Base-by-base conservation (phyloP, 2,329 filamentous ascomycete genomes). In the Rhinocladiella similis region DNA sequence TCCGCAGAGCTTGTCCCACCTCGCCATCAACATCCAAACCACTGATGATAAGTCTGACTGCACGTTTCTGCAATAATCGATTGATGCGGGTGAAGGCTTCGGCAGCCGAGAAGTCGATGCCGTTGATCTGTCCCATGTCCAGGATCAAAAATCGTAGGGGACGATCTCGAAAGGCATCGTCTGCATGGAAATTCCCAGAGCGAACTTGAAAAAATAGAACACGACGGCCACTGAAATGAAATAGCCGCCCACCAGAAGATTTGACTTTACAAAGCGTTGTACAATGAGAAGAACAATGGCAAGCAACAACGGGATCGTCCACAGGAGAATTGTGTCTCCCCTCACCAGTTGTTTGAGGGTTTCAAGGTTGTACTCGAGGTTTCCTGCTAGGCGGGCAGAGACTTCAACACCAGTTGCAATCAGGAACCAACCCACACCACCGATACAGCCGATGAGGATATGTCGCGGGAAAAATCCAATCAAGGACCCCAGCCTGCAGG, bases 391-490 rank as follows among this genome's bases (percentile, higher is more conserved):
- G 48, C 93, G 85, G 20, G 92, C 93, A 19, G 92, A 95, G 7
- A 99, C 93, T 68, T 97, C 93, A 55, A 99, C 84, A 20, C 91
- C 94, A 5, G 94, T 99, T 50, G 90, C 85, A 49, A 97, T 79
- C 18, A 99, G 80, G 73, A 99, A 99, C 82, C 91, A 96, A 4
- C 94, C 94, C 7, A 99, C 94, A 60, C 94, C 94, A 42, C 94
- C 94, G 64, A 99, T 97, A 68, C 94, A 99, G 53, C 94, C 94
- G 60, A 97, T 96, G 29, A 99, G 77, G 65, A 99, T 99, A 66
- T 96, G 93, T 43, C 94, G 85, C 4, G 94, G 94, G 65, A 99
- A 97, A 75, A 99, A 99, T 57, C 92, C 94, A 59, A 97, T 91
- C 60, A 99, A 84, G 60, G 92, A 95, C 29, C 94, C 94, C 52